A percentile compares a stretch with the other conserved stretches of the same genome.
phyloP scores from a whole-genome alignment of 108 stramenopile genomes.

The Fragilariopsis cylindrus region DNA sequence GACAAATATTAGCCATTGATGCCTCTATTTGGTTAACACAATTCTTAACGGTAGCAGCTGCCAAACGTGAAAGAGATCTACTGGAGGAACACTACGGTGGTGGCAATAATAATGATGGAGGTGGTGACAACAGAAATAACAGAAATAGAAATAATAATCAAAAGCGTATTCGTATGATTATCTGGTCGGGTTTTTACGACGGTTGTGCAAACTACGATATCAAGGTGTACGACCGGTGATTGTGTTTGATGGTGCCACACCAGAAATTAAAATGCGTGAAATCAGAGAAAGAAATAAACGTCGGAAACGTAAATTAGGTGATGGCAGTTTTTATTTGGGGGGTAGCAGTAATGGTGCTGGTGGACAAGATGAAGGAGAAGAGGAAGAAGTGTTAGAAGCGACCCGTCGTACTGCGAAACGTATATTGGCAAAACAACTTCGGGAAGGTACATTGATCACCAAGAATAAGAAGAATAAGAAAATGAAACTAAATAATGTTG shows the following conservation, averaged over 20 bases:
- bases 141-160: background rate
- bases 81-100: constrained; percentile 88
- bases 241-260: constrained; percentile 97
- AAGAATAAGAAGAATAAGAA: constrained; percentile 23
- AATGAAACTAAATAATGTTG: background rate
- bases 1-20: constrained; percentile 96
- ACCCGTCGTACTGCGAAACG: constrained; percentile 73
- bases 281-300: constrained; percentile 57
- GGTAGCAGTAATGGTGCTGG: background rate
- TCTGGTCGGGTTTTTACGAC: constrained; percentile 90
- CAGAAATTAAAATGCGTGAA: constrained; percentile 89
- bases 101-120: constrained; percentile 1
- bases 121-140: background rate
- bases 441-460: constrained; percentile 20
- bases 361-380: background rate
- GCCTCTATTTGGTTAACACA: constrained; percentile 97
- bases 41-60: constrained; percentile 76
- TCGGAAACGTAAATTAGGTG: constrained; percentile 52
- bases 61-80: constrained; percentile 59
- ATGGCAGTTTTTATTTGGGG: constrained; percentile 26
- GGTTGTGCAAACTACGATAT: constrained; percentile 92
- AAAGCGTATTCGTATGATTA: constrained; percentile 87
- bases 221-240: constrained; percentile 95
- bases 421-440: constrained; percentile 65
- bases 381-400: constrained; percentile 34